These are phyloP conservation scores for Metschnikowia borealis DNA, from an alignment of 805 yeast genomes.

Conservation along the genomic window DNA sequence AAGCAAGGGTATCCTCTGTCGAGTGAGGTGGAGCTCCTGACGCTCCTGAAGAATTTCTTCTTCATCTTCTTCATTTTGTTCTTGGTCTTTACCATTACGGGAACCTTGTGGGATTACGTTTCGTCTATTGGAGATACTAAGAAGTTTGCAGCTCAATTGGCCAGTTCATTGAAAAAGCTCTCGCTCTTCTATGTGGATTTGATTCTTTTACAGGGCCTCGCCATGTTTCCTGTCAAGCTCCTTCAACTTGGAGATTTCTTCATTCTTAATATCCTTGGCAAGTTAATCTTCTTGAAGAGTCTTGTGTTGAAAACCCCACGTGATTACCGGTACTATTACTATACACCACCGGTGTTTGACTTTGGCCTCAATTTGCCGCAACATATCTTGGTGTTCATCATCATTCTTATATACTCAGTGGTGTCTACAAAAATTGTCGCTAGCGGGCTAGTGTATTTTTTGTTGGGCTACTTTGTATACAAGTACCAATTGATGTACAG, in stretches of 20 bases:
- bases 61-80: constrained; percentile 60
- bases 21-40: constrained; percentile 56
- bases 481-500: constrained; percentile 60
- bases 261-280: constrained; percentile 38
- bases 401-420: constrained; percentile 56
- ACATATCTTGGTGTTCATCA: constrained; percentile 55
- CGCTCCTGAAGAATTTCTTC: constrained; percentile 55
- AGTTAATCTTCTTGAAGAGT: constrained; percentile 35
- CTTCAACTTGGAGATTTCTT: constrained; percentile 54
- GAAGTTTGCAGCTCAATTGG: constrained; percentile 52
- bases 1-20: constrained; percentile 53
- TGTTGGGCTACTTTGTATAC: constrained; percentile 55
- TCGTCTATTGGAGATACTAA: constrained; percentile 57
- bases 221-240: constrained; percentile 56
- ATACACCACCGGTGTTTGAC: constrained; percentile 56
- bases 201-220: constrained; percentile 67
- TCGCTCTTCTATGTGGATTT: constrained; percentile 55
- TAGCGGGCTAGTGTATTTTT: constrained; percentile 56
- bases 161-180: constrained; percentile 47
- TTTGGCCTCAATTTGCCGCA: constrained; percentile 61
- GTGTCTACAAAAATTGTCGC: constrained; percentile 56
- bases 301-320: constrained; percentile 47
- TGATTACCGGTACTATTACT: constrained; percentile 48
- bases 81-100: constrained; percentile 57
- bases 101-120: constrained; percentile 57